These are phyloP conservation scores for Citrullus amarus DNA, from an alignment of 306 rosid species.

Conservation along the genomic window DNA sequence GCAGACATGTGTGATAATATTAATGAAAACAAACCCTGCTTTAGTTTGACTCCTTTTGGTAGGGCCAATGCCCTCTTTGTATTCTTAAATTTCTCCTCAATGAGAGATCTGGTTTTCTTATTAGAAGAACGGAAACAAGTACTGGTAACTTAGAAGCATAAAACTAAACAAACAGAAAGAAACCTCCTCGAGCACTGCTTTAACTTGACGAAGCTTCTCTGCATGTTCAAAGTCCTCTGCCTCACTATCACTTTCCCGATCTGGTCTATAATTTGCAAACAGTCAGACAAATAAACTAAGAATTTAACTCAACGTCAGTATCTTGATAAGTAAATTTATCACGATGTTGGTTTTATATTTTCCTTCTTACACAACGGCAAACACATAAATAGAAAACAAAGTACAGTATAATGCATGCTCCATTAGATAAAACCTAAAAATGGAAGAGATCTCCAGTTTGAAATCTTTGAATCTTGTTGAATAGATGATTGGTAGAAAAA, in stretches of 20 bases:
- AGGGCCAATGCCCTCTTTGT: background rate
- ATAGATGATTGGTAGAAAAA: background rate
- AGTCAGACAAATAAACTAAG: conserved; percentile 1
- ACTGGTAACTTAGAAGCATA: background rate
- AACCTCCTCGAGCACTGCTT: conserved; percentile 99
- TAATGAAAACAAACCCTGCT: background rate
- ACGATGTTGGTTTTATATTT: background rate
- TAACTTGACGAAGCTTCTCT: conserved; percentile 98
- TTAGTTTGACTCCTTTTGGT: background rate
- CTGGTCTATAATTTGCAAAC: conserved; percentile 49
- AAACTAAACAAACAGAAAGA: background rate
- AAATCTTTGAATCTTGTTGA: background rate
- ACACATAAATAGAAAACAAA: background rate
- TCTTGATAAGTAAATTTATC: background rate
- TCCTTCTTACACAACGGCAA: background rate
- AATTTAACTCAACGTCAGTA: background rate
- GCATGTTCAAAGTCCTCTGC: conserved; percentile 95
- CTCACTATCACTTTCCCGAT: conserved; percentile 79
- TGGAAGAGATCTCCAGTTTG: background rate
- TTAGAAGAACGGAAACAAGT: background rate
- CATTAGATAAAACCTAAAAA: background rate
- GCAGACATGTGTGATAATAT: background rate
- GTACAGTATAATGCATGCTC: background rate
- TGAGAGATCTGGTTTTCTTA: background rate
- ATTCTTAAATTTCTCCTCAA: background rate